phyloP scores from a whole-genome alignment of 2,329 filamentous ascomycete genomes.

The Beauveria sp. region DNA sequence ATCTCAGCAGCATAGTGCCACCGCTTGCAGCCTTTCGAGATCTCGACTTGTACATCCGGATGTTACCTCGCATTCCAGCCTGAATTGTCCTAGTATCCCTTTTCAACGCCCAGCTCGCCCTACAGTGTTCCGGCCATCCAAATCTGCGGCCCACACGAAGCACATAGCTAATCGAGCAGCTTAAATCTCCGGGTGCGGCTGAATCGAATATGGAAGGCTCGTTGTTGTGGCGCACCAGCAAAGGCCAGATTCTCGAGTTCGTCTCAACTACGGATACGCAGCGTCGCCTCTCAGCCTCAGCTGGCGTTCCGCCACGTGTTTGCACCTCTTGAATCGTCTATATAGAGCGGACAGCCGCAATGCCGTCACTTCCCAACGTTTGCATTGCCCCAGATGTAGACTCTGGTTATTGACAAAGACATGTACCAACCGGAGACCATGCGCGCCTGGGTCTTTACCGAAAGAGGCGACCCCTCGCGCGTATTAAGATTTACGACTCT shows the following conservation, averaged over 20 bases:
- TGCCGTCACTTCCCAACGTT: background rate
- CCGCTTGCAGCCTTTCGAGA: too few species aligned
- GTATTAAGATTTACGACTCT: slow-evolving; percentile 20
- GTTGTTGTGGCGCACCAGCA: background rate
- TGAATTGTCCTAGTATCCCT: background rate
- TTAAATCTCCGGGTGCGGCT: background rate
- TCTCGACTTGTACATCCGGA: too few species aligned
- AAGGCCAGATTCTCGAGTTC: background rate
- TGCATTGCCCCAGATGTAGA: background rate
- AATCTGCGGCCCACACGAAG: background rate
- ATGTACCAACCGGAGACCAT: slow-evolving; percentile 10
- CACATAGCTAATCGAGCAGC: slow-evolving; percentile 1
- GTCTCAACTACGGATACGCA: background rate
- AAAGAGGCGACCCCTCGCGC: slow-evolving; percentile 20
- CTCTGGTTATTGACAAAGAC: background rate
- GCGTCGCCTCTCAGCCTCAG: background rate
- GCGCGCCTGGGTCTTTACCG: slow-evolving; percentile 23
- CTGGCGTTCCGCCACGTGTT: background rate
- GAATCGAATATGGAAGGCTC: background rate
- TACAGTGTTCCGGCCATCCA: too few species aligned
- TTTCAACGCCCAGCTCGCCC: background rate
- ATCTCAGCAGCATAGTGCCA: too few species aligned
- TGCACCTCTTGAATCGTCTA: background rate
- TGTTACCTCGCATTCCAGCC: background rate
- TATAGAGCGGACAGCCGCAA: background rate